Percentiles rank a stretch among this genome's conserved stretches.
These are phyloP conservation scores for Saccharomycopsis phalli DNA, from an alignment of 1,139 yeast genomes.

Conservation along the genomic window DNA sequence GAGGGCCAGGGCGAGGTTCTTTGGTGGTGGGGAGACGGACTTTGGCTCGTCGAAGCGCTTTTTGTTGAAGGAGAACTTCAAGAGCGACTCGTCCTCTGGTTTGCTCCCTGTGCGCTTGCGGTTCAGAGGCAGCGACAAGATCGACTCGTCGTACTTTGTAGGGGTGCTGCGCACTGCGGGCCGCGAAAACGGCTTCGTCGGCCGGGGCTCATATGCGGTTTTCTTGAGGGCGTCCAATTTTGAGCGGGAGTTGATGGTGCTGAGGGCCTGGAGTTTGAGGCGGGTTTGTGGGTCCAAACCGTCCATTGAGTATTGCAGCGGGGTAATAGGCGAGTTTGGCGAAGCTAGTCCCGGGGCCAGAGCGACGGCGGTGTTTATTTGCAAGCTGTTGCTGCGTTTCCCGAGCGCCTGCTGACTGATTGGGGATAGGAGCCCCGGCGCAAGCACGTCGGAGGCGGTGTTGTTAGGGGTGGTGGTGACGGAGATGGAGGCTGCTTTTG, in stretches of 20 bases:
- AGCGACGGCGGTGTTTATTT: conserved; percentile 13
- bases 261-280: conserved; percentile 51
- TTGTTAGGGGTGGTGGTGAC: conserved; percentile 1
- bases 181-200: conserved; percentile 5
- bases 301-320: conserved; percentile 23
- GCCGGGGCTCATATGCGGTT: conserved; percentile 19
- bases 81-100: conserved; percentile 1
- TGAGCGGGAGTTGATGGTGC: conserved; percentile 53
- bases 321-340: conserved; percentile 24
- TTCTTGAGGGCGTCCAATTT: conserved; percentile 49
- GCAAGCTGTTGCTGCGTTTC: conserved; percentile 12
- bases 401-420: conserved; percentile 7
- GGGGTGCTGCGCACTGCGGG: not conserved
- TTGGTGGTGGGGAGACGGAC: conserved; percentile 1
- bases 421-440: conserved; percentile 12
- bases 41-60: not conserved
- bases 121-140: not conserved
- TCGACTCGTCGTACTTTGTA: not conserved
- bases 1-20: conserved; percentile 15
- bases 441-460: conserved; percentile 5
- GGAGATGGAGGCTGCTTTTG: conserved; percentile 11
- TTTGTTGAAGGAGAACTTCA: conserved; percentile 1
- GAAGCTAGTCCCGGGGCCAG: conserved; percentile 24
- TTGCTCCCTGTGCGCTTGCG: not conserved
- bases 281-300: conserved; percentile 38